Percentiles rank a stretch among this genome's conserved stretches.
Conservation (phyloP, 1,284 basidiomycete genomes). For the Amylostereum areolatum region DNA sequence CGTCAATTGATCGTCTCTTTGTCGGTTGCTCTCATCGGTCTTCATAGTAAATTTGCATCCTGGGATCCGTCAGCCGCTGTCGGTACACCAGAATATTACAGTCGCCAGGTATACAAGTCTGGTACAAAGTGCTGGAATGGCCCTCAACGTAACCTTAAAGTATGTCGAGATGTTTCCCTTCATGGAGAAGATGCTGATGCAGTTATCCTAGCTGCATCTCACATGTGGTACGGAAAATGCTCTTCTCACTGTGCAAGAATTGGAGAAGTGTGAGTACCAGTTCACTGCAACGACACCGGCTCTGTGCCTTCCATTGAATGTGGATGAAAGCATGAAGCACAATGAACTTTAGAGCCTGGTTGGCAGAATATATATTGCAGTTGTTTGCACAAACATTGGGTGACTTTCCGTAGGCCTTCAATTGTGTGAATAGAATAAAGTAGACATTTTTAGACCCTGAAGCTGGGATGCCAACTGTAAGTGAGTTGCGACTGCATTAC, state of each 20-base stretch:
- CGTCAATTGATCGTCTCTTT: too few species aligned
- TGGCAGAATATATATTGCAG: too few species aligned
- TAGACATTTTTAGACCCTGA: too few species aligned
- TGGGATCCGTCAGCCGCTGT: slow-evolving; percentile 65
- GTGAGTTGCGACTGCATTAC: too few species aligned
- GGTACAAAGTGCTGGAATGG: slow-evolving; percentile 98
- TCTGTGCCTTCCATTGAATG: slow-evolving; percentile 70
- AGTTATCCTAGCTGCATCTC: slow-evolving; percentile 57
- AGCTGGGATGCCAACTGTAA: too few species aligned
- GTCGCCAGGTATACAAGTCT: slow-evolving; percentile 74
- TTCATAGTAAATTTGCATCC: slow-evolving; percentile 69
- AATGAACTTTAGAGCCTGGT: too few species aligned
- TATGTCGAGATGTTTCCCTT: slow-evolving; percentile 24
- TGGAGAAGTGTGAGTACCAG: slow-evolving; percentile 97
- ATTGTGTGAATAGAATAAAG: too few species aligned
- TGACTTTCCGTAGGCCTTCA: too few species aligned
- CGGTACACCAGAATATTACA: slow-evolving; percentile 72
- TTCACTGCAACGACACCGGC: slow-evolving; percentile 87
- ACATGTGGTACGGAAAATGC: slow-evolving; percentile 85
- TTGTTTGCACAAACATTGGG: too few species aligned
- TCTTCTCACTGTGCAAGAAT: slow-evolving; percentile 78
- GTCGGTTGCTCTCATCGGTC: too few species aligned
- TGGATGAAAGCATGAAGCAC: too few species aligned
- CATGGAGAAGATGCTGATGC: slow-evolving; percentile 2
- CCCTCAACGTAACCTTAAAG: slow-evolving; percentile 77